Base-by-base conservation (phyloP, 2,329 filamentous ascomycete species). In the Tetracladium maxilliforme region DNA sequence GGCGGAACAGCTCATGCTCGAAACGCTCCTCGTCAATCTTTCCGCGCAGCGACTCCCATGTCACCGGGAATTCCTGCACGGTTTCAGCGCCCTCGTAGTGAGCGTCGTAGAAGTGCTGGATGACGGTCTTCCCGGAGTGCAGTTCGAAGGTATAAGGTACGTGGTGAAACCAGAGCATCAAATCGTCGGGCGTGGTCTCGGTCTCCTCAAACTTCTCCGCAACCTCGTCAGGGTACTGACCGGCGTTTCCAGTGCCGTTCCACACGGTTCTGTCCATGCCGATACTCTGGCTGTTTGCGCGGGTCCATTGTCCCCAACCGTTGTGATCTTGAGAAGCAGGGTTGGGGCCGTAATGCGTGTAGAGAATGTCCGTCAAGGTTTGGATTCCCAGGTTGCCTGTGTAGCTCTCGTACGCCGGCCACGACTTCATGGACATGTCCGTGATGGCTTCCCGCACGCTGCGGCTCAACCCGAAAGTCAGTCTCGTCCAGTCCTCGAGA, bases 151-250 rank as follows among this genome's bases (percentile, higher is more conserved):
- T 76, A 41, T 77, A 82, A 4, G 63, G 61, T 0, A 81, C 70
- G 39, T 82, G 76, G 43, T 81, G 76, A 48, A 81, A 81, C 75
- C 75, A 82, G 3, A 81, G 52, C 3, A 81, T 45, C 2, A 81
- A 51, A 13, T 80, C 55, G 31, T 80, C 75, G 0, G 74, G 73
- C 0, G 74, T 80, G 0, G 65, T 72, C 10, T 63, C 58, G 11
- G 70, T 51, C 21, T 61, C 48, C 35, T 81, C 74, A 40, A 62
- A 81, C 37, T 52, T 44, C 4, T 51, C 42, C 0, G 67, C 64
- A 1, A 81, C 44, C 30, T 74, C 65, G 0, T 57, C 35, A 0
- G 73, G 71, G 38, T 81, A 82, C 37, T 79, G 71, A 0, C 70
- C 71, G 0, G 73, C 51, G 33, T 61, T 70, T 0, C 69, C 66